Evolutionary conservation across 2,329 filamentous ascomycete genomes (phyloP).

Genomic region (Albifimbria verrucaria): DNA sequence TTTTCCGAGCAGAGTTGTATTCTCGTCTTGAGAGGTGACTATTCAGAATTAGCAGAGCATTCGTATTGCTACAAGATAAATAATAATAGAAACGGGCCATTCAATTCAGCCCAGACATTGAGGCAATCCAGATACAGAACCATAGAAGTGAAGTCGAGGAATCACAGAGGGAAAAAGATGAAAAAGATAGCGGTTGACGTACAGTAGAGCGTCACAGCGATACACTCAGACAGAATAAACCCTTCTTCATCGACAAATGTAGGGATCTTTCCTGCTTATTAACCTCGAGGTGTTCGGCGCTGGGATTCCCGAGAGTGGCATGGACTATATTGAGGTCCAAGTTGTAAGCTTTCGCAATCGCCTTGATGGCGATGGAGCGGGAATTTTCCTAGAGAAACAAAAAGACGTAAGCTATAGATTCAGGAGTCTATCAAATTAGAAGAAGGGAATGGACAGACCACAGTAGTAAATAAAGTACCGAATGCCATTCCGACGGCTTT

Average conservation of each 20-base stretch:
- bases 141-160: slow-evolving; percentile 56
- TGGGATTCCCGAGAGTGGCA: slow-evolving; percentile 62
- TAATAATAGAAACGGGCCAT: too few species aligned
- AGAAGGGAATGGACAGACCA: too few species aligned
- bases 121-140: slow-evolving; percentile 99
- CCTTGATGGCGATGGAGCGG: slow-evolving; percentile 82
- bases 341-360: slow-evolving; percentile 95
- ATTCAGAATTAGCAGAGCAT: slow-evolving; percentile 21
- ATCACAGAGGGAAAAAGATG: slow-evolving; percentile 13
- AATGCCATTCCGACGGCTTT: too few species aligned
- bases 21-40: slow-evolving; percentile 99
- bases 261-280: slow-evolving; percentile 86
- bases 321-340: slow-evolving; percentile 85
- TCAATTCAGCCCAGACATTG: too few species aligned
- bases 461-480: too few species aligned
- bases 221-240: slow-evolving; percentile 82
- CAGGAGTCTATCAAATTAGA: too few species aligned
- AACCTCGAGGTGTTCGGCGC: slow-evolving; percentile 76
- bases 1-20: slow-evolving; percentile 98
- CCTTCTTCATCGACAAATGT: slow-evolving; percentile 91
- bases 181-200: slow-evolving; percentile 44
- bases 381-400: too few species aligned
- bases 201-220: slow-evolving; percentile 98
- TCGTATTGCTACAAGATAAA: slow-evolving; percentile 75
- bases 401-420: too few species aligned